Percentiles rank a stretch among this genome's conserved stretches.
These are phyloP conservation scores for Xylaria telfairii DNA, from an alignment of 495 filamentous ascomycete genomes.

Conservation along the genomic window DNA sequence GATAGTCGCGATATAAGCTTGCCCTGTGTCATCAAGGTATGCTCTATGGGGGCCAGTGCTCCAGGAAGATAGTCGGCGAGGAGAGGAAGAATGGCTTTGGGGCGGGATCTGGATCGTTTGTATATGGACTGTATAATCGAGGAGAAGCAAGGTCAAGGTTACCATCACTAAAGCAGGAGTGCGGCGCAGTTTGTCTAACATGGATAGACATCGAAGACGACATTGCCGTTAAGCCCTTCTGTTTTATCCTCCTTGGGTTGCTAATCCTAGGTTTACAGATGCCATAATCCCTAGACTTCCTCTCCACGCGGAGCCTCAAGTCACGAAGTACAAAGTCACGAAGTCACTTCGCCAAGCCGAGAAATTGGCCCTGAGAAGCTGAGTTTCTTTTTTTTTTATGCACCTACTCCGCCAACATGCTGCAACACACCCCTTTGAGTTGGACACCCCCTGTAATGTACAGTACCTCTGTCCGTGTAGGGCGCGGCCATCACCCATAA, in stretches of 20 bases:
- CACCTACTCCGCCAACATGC: background rate
- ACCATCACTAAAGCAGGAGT: constrained; percentile 1
- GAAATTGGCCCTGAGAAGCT: background rate
- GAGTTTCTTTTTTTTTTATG: constrained; percentile 13
- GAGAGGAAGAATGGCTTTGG: background rate
- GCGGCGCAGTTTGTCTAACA: constrained; percentile 19
- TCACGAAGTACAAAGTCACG: too few species aligned
- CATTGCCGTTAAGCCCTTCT: constrained; percentile 13
- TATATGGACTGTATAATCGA: constrained; percentile 16
- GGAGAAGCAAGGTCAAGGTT: constrained; percentile 3
- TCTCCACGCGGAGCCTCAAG: constrained; percentile 25
- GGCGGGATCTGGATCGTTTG: constrained; percentile 24
- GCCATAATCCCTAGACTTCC: background rate
- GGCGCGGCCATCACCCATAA: constrained; percentile 6
- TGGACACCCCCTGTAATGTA: constrained; percentile 13
- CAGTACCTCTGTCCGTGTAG: constrained; percentile 12
- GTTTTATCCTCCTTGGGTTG: constrained; percentile 7
- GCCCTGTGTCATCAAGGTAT: background rate
- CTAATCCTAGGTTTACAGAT: constrained; percentile 9
- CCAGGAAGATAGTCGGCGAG: background rate
- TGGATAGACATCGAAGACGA: constrained; percentile 1
- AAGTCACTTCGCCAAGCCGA: constrained; percentile 13
- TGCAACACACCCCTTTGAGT: constrained; percentile 17
- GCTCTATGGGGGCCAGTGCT: background rate
- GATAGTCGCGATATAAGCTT: background rate